These are phyloP conservation scores for Debaryomyces maramus DNA, from an alignment of 805 yeast genomes.

Conservation along the genomic window DNA sequence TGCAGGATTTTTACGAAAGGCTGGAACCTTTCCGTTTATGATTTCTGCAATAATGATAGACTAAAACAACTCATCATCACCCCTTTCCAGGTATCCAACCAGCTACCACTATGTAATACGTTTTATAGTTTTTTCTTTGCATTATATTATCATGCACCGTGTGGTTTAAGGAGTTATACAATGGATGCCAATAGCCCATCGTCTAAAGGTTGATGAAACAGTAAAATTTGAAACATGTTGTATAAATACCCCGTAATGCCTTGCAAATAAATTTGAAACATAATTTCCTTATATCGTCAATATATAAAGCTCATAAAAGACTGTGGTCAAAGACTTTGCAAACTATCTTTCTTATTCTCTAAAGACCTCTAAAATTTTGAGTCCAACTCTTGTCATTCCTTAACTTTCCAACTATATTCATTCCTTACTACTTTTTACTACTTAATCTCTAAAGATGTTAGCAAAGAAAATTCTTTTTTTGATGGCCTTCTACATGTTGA, in stretches of 20 bases:
- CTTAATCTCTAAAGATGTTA: conserved; percentile 1
- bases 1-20: neutral
- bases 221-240: neutral
- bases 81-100: neutral
- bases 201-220: neutral
- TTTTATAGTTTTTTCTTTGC: too few relatives aligned
- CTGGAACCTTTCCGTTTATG: neutral
- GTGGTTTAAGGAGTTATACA: too few relatives aligned
- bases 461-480: conserved; percentile 2
- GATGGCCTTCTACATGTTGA: conserved; percentile 1
- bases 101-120: too few relatives aligned
- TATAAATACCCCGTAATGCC: neutral
- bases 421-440: neutral
- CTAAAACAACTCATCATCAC: neutral
- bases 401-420: conserved; percentile 1
- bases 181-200: too few relatives aligned
- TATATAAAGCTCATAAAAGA: neutral
- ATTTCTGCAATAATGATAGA: neutral
- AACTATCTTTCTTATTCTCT: neutral
- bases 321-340: neutral
- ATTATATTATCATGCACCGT: too few relatives aligned
- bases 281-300: neutral
- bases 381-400: conserved; percentile 7
- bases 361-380: neutral
- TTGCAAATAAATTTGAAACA: neutral